phyloP scores from a whole-genome alignment of 768 basidiomycete species.

The Leccinum subgranulosum region DNA sequence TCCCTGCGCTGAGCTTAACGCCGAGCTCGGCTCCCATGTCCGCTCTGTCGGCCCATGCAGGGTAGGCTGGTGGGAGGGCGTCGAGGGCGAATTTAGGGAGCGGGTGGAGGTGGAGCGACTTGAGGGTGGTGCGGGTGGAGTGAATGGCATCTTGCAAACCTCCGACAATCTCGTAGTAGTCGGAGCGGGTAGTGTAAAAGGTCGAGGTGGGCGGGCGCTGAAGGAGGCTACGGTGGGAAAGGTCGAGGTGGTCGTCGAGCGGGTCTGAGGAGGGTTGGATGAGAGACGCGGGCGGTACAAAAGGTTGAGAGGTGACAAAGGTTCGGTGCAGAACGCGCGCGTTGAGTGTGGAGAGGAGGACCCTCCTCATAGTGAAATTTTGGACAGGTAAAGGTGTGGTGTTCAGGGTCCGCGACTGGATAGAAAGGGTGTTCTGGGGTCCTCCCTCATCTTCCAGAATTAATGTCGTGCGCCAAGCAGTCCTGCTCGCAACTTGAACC shows the following conservation, averaged over 20 bases:
- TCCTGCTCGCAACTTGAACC: too few species aligned
- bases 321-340: slow-evolving; percentile 12
- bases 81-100: slow-evolving; percentile 68
- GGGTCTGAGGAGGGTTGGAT: neutral
- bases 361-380: slow-evolving; percentile 8
- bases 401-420: slow-evolving; percentile 14
- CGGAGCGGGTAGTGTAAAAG: slow-evolving; percentile 80
- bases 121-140: slow-evolving; percentile 56
- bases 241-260: slow-evolving; percentile 4
- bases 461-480: neutral
- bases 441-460: neutral
- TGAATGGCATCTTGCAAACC: slow-evolving; percentile 63
- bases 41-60: slow-evolving; percentile 65
- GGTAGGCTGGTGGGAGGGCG: slow-evolving; percentile 53
- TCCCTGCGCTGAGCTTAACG: slow-evolving; percentile 59
- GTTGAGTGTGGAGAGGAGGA: slow-evolving; percentile 1
- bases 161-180: slow-evolving; percentile 69
- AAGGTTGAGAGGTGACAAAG: slow-evolving; percentile 13
- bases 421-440: slow-evolving; percentile 14
- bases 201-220: slow-evolving; percentile 60
- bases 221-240: slow-evolving; percentile 4
- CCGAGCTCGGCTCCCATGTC: slow-evolving; percentile 59
- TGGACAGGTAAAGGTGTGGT: slow-evolving; percentile 3
- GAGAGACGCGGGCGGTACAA: slow-evolving; percentile 29
- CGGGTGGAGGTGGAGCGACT: slow-evolving; percentile 67